Evolutionary conservation across 2,329 filamentous ascomycete species (phyloP).

Genomic region (Fusarium tupiense): DNA sequence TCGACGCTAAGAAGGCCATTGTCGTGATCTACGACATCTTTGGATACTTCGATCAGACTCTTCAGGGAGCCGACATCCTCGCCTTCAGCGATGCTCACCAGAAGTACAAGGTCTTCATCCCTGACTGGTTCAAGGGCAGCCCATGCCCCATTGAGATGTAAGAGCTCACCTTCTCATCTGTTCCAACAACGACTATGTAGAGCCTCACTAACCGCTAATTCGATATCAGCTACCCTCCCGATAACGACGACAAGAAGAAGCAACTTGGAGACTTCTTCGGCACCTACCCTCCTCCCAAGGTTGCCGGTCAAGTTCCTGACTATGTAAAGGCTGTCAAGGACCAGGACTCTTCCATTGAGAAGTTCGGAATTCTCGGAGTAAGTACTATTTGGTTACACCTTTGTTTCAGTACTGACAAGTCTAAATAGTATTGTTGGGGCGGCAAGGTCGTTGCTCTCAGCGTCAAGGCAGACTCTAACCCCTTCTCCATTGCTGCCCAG

Average conservation of each 20-base stretch:
- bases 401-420: background rate
- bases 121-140: constrained; percentile 87
- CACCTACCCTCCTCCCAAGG: constrained; percentile 58
- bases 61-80: constrained; percentile 76
- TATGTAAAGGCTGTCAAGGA: constrained; percentile 63
- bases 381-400: constrained; percentile 30
- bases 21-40: constrained; percentile 74
- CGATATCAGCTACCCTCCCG: constrained; percentile 64
- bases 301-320: constrained; percentile 62
- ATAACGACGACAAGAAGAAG: constrained; percentile 71
- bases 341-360: constrained; percentile 64
- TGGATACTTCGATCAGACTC: constrained; percentile 74
- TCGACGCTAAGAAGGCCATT: constrained; percentile 65
- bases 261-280: constrained; percentile 67
- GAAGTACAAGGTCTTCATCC: constrained; percentile 88
- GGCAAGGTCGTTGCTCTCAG: constrained; percentile 70
- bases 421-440: constrained; percentile 72
- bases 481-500: constrained; percentile 64
- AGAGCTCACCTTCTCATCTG: background rate
- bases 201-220: background rate
- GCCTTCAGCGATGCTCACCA: constrained; percentile 63
- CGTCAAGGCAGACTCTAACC: constrained; percentile 60
- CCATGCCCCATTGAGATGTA: constrained; percentile 66
- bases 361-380: constrained; percentile 70
- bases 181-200: background rate